These are phyloP conservation scores for Davidsoniella neocaledoniae DNA, from an alignment of 2,329 filamentous ascomycete genomes.

Conservation along the genomic window DNA sequence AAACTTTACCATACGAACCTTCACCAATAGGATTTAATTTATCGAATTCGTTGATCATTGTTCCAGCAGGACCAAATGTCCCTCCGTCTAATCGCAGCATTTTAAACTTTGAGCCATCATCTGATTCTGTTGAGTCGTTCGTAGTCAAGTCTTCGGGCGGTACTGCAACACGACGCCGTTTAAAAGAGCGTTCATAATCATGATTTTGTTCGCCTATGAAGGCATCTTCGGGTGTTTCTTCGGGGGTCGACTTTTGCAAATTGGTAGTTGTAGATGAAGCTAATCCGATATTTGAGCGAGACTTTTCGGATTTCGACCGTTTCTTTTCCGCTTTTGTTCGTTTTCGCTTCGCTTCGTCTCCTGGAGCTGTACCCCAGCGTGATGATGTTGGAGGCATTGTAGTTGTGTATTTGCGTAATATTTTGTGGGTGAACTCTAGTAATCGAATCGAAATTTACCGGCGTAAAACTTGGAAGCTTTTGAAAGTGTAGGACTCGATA, in stretches of 20 bases:
- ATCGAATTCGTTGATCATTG: constrained; percentile 70
- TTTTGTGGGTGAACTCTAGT: too few relatives aligned
- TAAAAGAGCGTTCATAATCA: constrained; percentile 34
- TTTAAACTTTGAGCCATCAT: constrained; percentile 24
- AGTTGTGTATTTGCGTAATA: too few relatives aligned
- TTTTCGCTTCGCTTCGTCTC: constrained; percentile 50
- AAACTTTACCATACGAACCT: constrained; percentile 90
- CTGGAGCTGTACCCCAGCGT: constrained; percentile 75
- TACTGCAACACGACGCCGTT: constrained; percentile 42
- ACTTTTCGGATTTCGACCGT: constrained; percentile 78
- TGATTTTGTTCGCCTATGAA: constrained; percentile 24
- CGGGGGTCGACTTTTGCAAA: too few relatives aligned
- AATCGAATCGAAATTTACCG: too few relatives aligned
- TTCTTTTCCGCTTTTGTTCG: constrained; percentile 24
- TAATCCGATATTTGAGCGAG: constrained; percentile 61
- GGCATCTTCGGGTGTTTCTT: constrained; percentile 48
- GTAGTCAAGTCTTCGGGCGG: constrained; percentile 19
- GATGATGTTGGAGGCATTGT: constrained; percentile 32
- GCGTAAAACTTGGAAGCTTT: too few relatives aligned
- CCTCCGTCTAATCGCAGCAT: constrained; percentile 56
- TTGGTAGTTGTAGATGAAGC: too few relatives aligned
- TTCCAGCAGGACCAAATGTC: constrained; percentile 53
- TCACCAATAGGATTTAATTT: constrained; percentile 95
- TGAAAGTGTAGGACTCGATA: not conserved
- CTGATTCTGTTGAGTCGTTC: constrained; percentile 14